These are phyloP conservation scores for Coniosporium tulheliwenetii DNA, from an alignment of 2,329 filamentous ascomycete genomes.

Conservation along the genomic window DNA sequence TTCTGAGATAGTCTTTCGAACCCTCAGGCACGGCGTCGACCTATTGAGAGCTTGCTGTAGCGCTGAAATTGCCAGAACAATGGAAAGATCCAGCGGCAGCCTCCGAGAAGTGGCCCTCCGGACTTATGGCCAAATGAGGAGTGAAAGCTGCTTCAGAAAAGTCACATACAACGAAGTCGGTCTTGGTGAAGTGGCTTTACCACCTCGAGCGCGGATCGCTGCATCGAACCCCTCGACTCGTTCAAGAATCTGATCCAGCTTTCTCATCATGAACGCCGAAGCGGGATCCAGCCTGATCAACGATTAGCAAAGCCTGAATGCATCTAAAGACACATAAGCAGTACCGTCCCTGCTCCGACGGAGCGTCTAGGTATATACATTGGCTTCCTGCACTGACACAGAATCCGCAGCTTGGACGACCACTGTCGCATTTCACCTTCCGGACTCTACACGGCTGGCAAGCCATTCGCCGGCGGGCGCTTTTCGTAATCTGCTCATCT, in stretches of 20 bases:
- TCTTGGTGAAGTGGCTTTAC: not conserved
- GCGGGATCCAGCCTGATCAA: constrained; percentile 4
- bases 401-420: constrained; percentile 8
- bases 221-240: constrained; percentile 1
- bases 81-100: not conserved
- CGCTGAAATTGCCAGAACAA: not conserved
- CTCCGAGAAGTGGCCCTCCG: not conserved
- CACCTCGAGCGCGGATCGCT: not conserved
- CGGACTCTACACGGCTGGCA: constrained; percentile 12
- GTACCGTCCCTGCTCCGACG: constrained; percentile 2
- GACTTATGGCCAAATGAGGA: not conserved
- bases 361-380: constrained; percentile 9
- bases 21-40: constrained; percentile 1
- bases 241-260: constrained; percentile 7
- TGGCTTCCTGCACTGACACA: constrained; percentile 7
- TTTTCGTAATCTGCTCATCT: not conserved
- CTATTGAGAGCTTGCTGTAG: not conserved
- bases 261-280: constrained; percentile 3
- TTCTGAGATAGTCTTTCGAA: constrained; percentile 9
- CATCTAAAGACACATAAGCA: not conserved
- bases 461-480: constrained; percentile 8
- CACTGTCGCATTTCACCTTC: constrained; percentile 14
- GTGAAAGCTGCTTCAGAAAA: not conserved
- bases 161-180: not conserved
- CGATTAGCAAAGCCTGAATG: not conserved